Conservation (phyloP, 495 filamentous ascomycete species). For the Entonaema liquescens region DNA sequence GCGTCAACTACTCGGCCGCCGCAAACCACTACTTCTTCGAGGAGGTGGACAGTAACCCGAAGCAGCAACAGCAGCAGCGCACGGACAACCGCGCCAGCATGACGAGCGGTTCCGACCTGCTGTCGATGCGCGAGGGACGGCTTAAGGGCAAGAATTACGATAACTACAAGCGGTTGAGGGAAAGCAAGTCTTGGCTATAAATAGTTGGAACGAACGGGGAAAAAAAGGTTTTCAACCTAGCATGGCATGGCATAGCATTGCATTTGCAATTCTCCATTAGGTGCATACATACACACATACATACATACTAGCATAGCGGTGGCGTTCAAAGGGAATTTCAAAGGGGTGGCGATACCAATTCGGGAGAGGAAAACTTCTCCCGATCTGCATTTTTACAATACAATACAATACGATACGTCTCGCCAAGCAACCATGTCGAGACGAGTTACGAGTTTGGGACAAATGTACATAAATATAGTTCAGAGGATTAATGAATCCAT, state of each 20-base stretch:
- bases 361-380: not conserved
- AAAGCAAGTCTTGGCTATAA: conserved; percentile 38
- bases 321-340: conserved; percentile 10
- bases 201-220: not conserved
- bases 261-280: no score
- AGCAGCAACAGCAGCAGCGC: not conserved
- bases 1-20: conserved; percentile 55
- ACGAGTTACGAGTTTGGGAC: not conserved
- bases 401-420: not conserved
- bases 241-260: not conserved
- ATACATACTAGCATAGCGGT: conserved; percentile 27
- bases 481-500: not conserved
- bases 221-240: no score
- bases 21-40: conserved; percentile 55
- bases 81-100: not conserved
- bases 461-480: not conserved
- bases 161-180: conserved; percentile 45
- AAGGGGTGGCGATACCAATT: conserved; percentile 17
- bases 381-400: conserved; percentile 6
- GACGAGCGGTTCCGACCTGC: conserved; percentile 36
- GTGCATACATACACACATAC: not conserved
- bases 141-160: conserved; percentile 21
- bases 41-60: conserved; percentile 30
- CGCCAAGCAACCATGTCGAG: not conserved
- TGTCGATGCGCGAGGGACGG: conserved; percentile 8